These are phyloP conservation scores for Epichloe glyceriae DNA, from an alignment of 2,329 filamentous ascomycete genomes.

Conservation along the genomic window DNA sequence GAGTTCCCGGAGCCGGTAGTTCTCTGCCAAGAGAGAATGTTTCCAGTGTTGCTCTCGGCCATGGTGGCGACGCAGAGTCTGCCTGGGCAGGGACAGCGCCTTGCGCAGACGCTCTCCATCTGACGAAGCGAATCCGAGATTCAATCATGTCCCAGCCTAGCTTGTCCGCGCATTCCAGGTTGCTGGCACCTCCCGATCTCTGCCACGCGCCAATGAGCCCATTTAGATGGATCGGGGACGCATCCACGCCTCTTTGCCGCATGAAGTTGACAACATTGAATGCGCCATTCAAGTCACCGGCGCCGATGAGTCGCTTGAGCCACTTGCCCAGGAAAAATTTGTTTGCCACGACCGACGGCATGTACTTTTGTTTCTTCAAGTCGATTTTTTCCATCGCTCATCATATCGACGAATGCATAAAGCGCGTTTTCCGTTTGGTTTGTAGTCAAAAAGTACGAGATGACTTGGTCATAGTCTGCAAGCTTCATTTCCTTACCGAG, in stretches of 20 bases:
- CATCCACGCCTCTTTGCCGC: conserved; percentile 52
- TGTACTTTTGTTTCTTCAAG: conserved; percentile 27
- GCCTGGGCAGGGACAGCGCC: neutral
- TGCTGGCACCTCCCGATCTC: conserved; percentile 41
- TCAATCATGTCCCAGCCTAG: conserved; percentile 69
- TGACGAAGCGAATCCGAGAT: conserved; percentile 50
- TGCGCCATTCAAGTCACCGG: conserved; percentile 57
- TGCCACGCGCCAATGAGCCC: conserved; percentile 71
- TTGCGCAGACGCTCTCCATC: conserved; percentile 23
- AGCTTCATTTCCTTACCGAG: conserved; percentile 51
- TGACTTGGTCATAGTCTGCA: conserved; percentile 63
- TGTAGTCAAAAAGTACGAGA: conserved; percentile 55
- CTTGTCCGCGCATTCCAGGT: conserved; percentile 49
- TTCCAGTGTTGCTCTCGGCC: conserved; percentile 55
- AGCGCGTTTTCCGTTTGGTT: conserved; percentile 55
- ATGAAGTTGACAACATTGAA: conserved; percentile 63
- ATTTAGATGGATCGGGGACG: conserved; percentile 67
- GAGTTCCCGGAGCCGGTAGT: conserved; percentile 52
- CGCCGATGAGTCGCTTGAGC: conserved; percentile 71
- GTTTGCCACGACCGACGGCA: conserved; percentile 46
- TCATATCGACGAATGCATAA: conserved; percentile 79
- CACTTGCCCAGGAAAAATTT: conserved; percentile 79
- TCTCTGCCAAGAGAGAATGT: conserved; percentile 67
- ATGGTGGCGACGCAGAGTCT: conserved; percentile 6
- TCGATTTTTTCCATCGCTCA: conserved; percentile 48